These are phyloP conservation scores for Paxillus rubicundulus DNA, from an alignment of 768 basidiomycete species.

Conservation along the genomic window DNA sequence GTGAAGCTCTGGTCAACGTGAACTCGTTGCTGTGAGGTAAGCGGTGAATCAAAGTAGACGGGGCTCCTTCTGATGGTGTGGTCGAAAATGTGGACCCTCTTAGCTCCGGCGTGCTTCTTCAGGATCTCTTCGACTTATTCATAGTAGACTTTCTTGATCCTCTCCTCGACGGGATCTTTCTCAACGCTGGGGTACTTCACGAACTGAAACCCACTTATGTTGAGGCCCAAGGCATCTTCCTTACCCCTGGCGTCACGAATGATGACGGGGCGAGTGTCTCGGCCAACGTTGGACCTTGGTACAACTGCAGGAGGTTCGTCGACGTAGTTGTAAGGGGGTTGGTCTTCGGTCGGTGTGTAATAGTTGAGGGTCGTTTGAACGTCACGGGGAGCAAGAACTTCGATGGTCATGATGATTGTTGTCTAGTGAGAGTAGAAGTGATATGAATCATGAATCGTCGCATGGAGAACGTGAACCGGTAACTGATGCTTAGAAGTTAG, in stretches of 20 bases:
- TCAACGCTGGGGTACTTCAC: slow-evolving; percentile 31
- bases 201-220: slow-evolving; percentile 47
- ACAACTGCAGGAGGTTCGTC: slow-evolving; percentile 26
- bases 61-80: slow-evolving; percentile 40
- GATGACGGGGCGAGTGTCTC: slow-evolving; percentile 14
- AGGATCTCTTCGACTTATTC: slow-evolving; percentile 41
- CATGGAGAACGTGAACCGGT: not conserved
- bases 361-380: slow-evolving; percentile 41
- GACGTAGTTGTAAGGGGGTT: slow-evolving; percentile 37
- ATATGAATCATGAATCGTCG: not conserved
- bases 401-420: slow-evolving; percentile 18
- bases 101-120: slow-evolving; percentile 39
- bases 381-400: slow-evolving; percentile 32
- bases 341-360: slow-evolving; percentile 23
- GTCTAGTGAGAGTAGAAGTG: not conserved
- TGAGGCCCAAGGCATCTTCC: slow-evolving; percentile 29
- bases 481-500: slow-evolving; percentile 10
- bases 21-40: slow-evolving; percentile 31
- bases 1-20: slow-evolving; percentile 46
- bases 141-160: slow-evolving; percentile 40
- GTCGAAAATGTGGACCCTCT: slow-evolving; percentile 43
- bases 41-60: not conserved
- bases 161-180: slow-evolving; percentile 38
- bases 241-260: slow-evolving; percentile 35
- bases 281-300: slow-evolving; percentile 31